Base-by-base conservation (phyloP, 768 basidiomycete genomes). In the Tephrocybe sp. region DNA sequence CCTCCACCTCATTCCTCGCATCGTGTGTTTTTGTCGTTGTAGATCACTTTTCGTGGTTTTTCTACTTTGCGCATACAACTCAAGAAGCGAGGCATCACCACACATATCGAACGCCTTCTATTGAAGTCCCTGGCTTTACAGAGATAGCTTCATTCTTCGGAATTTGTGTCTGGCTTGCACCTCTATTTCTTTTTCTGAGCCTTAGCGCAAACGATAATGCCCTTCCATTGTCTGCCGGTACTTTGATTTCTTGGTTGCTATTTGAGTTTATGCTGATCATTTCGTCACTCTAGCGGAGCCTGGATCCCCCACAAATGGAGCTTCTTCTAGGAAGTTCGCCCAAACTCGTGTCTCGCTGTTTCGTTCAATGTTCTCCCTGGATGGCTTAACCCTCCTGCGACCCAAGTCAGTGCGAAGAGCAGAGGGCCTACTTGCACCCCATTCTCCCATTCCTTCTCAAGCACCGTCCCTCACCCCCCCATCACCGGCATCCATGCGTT, bases 41-140 rank as follows among this genome's bases (percentile, higher is more conserved):
- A 1, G 92, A 97, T 70, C 97, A 98, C 67, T 97, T 97, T 63
- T 65, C 91, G 33, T 97, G 94, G 91, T 99, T 99, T 75, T 92
- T 90, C 71, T 79, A 98, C 69, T 98, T 98, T 66, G 82, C 94
- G 36, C 78, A 71, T 23, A 58, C 86, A 8, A 80, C 85, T 9
- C 82, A 81, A 49, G 79, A 86, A 29, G 79, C 84, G 13, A 72
- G 83, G 49, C 80, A 80, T 27, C 64, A 67, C 27, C 73, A 75
- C 31, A 68, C 71, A 23, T 81, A 82, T 61, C 72, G 79, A 42
- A 70, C 65, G 13, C 57, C 62, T 23, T 59, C 65, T 16, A 57
- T 68, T 8, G 60, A 64, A 19, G 58, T 63, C 1, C 77, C 74
- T 8, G 71, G 75, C 6, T 90, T 91, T 58, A 74, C 78, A 16